Percentiles rank a stretch among this genome's conserved stretches.
Evolutionary conservation across 1,139 yeast species (phyloP).

Genomic region (Suhomyces bribrorum): DNA sequence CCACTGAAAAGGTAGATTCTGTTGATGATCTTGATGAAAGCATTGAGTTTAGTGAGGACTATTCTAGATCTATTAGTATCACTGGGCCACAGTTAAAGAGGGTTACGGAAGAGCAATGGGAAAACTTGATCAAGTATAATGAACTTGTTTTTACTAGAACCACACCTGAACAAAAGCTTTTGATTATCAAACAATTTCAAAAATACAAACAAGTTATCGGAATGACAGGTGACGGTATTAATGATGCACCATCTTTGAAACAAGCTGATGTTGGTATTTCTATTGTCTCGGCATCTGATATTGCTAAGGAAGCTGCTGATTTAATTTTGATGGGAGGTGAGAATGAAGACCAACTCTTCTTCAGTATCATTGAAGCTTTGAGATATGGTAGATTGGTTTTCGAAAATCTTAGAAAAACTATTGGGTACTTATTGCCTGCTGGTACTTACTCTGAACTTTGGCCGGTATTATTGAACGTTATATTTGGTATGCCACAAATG

Average conservation of each 20-base stretch:
- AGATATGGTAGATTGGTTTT: slow-evolving; percentile 52
- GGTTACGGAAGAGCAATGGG: slow-evolving; percentile 48
- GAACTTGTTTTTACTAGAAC: slow-evolving; percentile 55
- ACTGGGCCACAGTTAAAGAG: slow-evolving; percentile 41
- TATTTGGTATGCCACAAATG: slow-evolving; percentile 53
- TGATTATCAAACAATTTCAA: slow-evolving; percentile 51
- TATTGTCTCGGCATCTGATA: slow-evolving; percentile 52
- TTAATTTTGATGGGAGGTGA: slow-evolving; percentile 38
- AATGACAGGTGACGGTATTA: slow-evolving; percentile 57
- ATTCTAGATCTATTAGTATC: slow-evolving; percentile 32
- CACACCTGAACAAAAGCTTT: slow-evolving; percentile 55
- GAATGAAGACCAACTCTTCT: slow-evolving; percentile 32
- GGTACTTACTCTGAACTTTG: slow-evolving; percentile 56
- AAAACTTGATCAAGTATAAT: slow-evolving; percentile 32
- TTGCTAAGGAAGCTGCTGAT: slow-evolving; percentile 61
- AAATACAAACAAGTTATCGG: slow-evolving; percentile 46
- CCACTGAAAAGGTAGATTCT: slow-evolving; percentile 28
- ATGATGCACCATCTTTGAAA: slow-evolving; percentile 54
- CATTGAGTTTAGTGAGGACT: slow-evolving; percentile 10
- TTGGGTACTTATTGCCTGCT: slow-evolving; percentile 54
- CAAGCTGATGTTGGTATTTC: slow-evolving; percentile 57
- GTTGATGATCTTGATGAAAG: slow-evolving; percentile 21
- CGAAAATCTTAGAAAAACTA: slow-evolving; percentile 52
- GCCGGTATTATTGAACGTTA: slow-evolving; percentile 51
- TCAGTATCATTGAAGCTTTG: slow-evolving; percentile 50